phyloP scores from a whole-genome alignment of 495 filamentous ascomycete genomes.

The Xylaria cubensis region DNA sequence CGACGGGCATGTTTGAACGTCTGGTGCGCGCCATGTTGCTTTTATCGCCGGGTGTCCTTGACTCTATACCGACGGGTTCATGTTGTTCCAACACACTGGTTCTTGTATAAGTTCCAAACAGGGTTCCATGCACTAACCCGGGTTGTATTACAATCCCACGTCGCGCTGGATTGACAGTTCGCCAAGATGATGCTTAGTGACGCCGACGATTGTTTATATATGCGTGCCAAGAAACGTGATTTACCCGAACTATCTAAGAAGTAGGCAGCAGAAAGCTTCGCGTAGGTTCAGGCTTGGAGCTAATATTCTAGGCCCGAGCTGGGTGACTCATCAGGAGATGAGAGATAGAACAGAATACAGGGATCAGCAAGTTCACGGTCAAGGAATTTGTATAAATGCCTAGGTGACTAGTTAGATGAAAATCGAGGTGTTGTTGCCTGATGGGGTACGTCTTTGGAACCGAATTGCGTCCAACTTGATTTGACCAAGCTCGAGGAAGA shows the following conservation, averaged over 20 bases:
- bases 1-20: slow-evolving; percentile 38
- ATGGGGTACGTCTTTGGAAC: not conserved
- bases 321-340: slow-evolving; percentile 2
- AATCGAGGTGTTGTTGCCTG: not conserved
- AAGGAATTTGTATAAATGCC: not conserved
- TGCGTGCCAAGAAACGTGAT: slow-evolving; percentile 9
- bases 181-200: not conserved
- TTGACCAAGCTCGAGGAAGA: not conserved
- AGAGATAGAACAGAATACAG: not conserved
- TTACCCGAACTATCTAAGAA: not conserved
- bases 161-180: not conserved
- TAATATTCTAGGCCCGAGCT: not conserved
- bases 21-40: slow-evolving; percentile 19
- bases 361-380: slow-evolving; percentile 12
- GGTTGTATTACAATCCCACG: not conserved
- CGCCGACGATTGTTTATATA: slow-evolving; percentile 3
- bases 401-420: not conserved
- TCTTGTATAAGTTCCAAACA: not conserved
- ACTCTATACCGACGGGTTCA: not conserved
- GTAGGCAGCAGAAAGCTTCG: slow-evolving; percentile 8
- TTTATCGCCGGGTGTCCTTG: not conserved
- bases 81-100: not conserved
- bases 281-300: not conserved
- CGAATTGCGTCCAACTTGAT: not conserved
- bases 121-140: not conserved